A percentile compares a stretch with the other conserved stretches of the same genome.
phyloP scores from a whole-genome alignment of 768 basidiomycete genomes.

The Leccinellum rugosiceps region DNA sequence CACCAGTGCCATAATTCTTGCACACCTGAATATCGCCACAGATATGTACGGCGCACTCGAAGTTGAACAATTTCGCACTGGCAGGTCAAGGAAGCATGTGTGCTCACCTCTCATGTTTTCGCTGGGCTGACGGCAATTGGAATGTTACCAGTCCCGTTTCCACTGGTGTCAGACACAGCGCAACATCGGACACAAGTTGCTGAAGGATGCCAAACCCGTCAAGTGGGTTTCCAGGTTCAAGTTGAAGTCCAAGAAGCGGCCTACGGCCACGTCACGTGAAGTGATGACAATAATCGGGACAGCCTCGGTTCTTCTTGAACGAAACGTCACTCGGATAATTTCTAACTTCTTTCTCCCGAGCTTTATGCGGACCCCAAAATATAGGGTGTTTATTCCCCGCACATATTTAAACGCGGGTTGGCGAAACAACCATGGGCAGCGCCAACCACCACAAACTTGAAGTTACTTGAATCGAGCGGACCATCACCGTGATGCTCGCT shows the following conservation, averaged over 20 bases:
- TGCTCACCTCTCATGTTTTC: neutral
- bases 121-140: neutral
- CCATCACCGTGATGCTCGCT: constrained; percentile 1
- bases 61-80: neutral
- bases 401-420: neutral
- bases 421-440: neutral
- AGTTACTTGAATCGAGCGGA: neutral
- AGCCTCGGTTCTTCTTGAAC: too few species aligned
- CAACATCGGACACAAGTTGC: too few species aligned
- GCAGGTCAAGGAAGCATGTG: neutral
- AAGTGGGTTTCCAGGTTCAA: neutral
- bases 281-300: neutral
- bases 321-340: too few species aligned
- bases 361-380: neutral
- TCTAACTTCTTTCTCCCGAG: neutral
- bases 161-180: neutral
- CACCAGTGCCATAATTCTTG: neutral
- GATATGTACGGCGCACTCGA: neutral
- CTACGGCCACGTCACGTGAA: neutral
- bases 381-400: neutral
- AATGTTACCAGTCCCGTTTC: neutral
- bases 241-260: too few species aligned
- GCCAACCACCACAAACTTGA: neutral
- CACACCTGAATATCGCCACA: too few species aligned
- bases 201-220: neutral